Evolutionary conservation across 2,329 filamentous ascomycete species (phyloP).

Genomic region (Clonostachys rhizophaga): DNA sequence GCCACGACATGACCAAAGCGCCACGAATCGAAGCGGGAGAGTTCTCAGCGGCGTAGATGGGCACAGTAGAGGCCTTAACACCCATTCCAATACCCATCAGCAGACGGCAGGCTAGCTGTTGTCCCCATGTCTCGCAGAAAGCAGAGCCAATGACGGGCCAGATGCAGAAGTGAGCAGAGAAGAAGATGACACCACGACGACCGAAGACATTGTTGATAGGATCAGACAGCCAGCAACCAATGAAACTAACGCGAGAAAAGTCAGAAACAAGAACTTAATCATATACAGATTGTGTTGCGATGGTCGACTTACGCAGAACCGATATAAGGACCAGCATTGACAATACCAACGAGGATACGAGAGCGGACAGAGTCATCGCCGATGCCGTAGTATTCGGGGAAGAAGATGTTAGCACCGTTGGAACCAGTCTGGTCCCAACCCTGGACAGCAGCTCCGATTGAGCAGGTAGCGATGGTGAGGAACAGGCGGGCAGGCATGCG

Average conservation of each 20-base stretch:
- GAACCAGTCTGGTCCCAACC: conserved; percentile 63
- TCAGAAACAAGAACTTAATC: neutral
- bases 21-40: conserved; percentile 64
- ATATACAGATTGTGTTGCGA: neutral
- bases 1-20: conserved; percentile 79
- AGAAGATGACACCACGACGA: conserved; percentile 56
- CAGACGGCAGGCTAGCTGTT: conserved; percentile 62
- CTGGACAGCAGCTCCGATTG: conserved; percentile 63
- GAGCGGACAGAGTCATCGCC: conserved; percentile 20
- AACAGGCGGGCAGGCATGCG: conserved; percentile 56
- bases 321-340: conserved; percentile 54
- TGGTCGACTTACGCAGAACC: conserved; percentile 31
- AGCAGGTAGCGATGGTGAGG: conserved; percentile 63
- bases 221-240: conserved; percentile 56
- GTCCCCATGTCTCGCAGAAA: conserved; percentile 61
- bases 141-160: conserved; percentile 59
- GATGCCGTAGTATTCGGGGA: conserved; percentile 40
- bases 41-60: conserved; percentile 72
- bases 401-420: conserved; percentile 59
- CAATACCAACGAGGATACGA: conserved; percentile 53
- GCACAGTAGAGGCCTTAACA: conserved; percentile 59
- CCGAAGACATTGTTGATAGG: conserved; percentile 45
- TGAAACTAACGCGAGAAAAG: conserved; percentile 9
- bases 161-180: conserved; percentile 69
- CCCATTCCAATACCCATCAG: conserved; percentile 68